Evolutionary conservation across 2,329 filamentous ascomycete genomes (phyloP).

Genomic region (Pseudogymnoascus verrucosus): DNA sequence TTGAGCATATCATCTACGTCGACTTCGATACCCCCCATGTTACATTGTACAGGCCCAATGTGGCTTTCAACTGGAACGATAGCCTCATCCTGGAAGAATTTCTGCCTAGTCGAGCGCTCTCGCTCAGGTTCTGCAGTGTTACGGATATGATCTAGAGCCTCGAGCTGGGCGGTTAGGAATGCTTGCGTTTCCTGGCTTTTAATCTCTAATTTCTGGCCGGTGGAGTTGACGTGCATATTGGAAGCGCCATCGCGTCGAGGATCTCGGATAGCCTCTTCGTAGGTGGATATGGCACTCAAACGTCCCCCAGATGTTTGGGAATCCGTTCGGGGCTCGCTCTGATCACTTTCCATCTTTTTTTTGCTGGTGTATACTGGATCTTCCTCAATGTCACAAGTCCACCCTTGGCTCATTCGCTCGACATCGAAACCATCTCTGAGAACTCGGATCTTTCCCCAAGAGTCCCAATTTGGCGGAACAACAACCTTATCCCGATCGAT

Average conservation of each 20-base stretch:
- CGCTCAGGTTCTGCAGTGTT: slow-evolving; percentile 30
- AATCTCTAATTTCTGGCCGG: slow-evolving; percentile 39
- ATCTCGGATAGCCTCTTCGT: slow-evolving; percentile 73
- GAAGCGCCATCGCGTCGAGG: slow-evolving; percentile 56
- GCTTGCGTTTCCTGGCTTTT: slow-evolving; percentile 66
- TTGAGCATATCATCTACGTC: slow-evolving; percentile 91
- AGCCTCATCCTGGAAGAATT: slow-evolving; percentile 20
- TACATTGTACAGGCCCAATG: slow-evolving; percentile 92
- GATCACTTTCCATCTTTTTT: slow-evolving; percentile 20
- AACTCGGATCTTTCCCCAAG: slow-evolving; percentile 93
- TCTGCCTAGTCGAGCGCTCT: not conserved
- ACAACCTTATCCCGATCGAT: slow-evolving; percentile 92
- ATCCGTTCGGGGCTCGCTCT: slow-evolving; percentile 13
- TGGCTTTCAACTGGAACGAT: slow-evolving; percentile 50
- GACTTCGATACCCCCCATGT: slow-evolving; percentile 95
- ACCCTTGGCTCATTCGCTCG: slow-evolving; percentile 74
- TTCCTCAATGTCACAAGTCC: slow-evolving; percentile 74
- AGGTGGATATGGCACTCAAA: slow-evolving; percentile 53
- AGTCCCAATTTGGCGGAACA: slow-evolving; percentile 96
- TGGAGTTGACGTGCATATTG: slow-evolving; percentile 36
- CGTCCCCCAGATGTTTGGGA: slow-evolving; percentile 34
- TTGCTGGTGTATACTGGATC: slow-evolving; percentile 32
- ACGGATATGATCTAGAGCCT: slow-evolving; percentile 59
- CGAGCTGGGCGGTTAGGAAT: slow-evolving; percentile 69
- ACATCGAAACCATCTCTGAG: slow-evolving; percentile 87